Base-by-base conservation (phyloP, 257 asterid genomes). In the Rubia yunnanensis region DNA sequence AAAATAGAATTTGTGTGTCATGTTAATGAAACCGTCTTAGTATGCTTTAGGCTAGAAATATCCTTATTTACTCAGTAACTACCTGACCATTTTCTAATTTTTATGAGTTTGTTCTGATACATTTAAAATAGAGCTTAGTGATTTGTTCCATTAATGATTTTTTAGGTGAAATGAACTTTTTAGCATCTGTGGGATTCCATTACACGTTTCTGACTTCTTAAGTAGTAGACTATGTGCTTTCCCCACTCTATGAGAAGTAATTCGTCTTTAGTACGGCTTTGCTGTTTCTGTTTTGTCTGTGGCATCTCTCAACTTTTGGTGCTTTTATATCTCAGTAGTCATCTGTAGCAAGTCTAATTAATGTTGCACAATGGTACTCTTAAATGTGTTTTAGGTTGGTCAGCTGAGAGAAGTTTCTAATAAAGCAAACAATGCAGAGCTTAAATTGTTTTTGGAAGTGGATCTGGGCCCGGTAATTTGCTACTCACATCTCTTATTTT, bases 371-470 rank as follows among this genome's bases (percentile, higher is more conserved):
- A 22, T 72, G 57, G 27, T 69, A 27, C 14, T 63, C 54, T 71
- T 66, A 60, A 24, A 11, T 34, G 5, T 60, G 63, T 73, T 36
- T n/a, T 77, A 88, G 96, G 96, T 88, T 67, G 95, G 95, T 24
- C 92, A 84, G 64, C 79, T 88, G 74, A 83, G 88, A 79, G 96
- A 84, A 66, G 86, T 83, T 41, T 88, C 92, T 49, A 86, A 84
- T 73, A 84, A 84, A 71, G 79, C 84, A 52, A 79, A 84, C 70
- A 84, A 82, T 69, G 89, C 95, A 3, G 96, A 88, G 76, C 83
- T 88, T 36, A 88, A 86, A 62, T 72, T 88, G 76, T 84, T 86
- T 57, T 60, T 88, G 83, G 96, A 88, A 84, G 90, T 86, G 56
- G 83, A 83, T 27, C 63, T 73, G 73, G 88, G 83, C 81, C 61